Conservation (phyloP, 495 filamentous ascomycete species). For the Cercophora newfieldiana region DNA sequence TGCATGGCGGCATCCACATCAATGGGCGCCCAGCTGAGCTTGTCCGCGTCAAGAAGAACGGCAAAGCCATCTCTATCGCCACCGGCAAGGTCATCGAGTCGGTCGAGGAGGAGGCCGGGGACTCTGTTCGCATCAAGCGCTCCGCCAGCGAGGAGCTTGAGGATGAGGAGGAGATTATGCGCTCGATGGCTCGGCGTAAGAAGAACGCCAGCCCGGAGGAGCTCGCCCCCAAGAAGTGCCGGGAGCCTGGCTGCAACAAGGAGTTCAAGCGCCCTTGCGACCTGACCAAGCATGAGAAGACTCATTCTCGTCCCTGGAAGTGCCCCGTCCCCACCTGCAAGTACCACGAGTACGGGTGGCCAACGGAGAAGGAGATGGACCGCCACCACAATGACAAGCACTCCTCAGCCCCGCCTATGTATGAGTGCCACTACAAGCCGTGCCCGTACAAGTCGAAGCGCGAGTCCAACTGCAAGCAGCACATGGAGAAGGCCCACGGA, state of each 20-base stretch:
- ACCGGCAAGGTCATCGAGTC: constrained; percentile 57
- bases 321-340: constrained; percentile 79
- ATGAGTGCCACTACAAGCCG: constrained; percentile 75
- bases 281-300: constrained; percentile 95
- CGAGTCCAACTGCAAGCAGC: constrained; percentile 97
- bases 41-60: constrained; percentile 72
- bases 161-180: constrained; percentile 73
- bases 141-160: constrained; percentile 57
- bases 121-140: constrained; percentile 58
- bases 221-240: constrained; percentile 69
- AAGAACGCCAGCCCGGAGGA: constrained; percentile 73
- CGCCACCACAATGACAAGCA: constrained; percentile 96
- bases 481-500: constrained; percentile 97
- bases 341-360: constrained; percentile 85
- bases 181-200: constrained; percentile 88
- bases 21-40: constrained; percentile 78
- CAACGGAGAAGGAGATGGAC: constrained; percentile 95
- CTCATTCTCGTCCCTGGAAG: constrained; percentile 93
- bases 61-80: constrained; percentile 71
- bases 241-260: constrained; percentile 71
- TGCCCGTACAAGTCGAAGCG: constrained; percentile 95
- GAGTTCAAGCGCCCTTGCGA: constrained; percentile 92
- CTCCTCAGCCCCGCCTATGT: constrained; percentile 71
- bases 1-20: constrained; percentile 72
- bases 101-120: constrained; percentile 44